Percentiles rank a stretch among this genome's conserved stretches.
These are phyloP conservation scores for Blastomyces silverae DNA, from an alignment of 2,329 filamentous ascomycete genomes.

Conservation along the genomic window DNA sequence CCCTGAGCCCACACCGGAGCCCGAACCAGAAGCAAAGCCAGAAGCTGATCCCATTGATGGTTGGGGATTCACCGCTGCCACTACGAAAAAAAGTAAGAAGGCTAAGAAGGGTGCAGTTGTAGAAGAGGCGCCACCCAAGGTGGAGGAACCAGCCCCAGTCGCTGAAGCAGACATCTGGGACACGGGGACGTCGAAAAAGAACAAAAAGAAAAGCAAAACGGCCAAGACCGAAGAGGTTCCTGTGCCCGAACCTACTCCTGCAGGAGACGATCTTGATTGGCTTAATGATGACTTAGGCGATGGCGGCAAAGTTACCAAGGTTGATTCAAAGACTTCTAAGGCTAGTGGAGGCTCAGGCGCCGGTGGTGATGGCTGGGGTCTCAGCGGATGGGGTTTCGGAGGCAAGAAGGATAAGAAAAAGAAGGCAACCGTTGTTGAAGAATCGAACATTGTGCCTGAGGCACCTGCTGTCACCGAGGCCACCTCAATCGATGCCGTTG, in stretches of 20 bases:
- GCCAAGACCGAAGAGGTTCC: constrained; percentile 16
- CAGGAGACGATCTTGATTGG: constrained; percentile 29
- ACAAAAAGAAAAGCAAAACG: constrained; percentile 32
- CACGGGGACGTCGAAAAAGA: constrained; percentile 25
- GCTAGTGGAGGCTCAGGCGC: constrained; percentile 6
- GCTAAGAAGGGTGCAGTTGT: constrained; percentile 25
- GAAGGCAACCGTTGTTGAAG: constrained; percentile 29
- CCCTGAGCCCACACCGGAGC: constrained; percentile 18
- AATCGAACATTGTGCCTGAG: constrained; percentile 27
- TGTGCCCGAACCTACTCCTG: constrained; percentile 15
- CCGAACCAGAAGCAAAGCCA: no score
- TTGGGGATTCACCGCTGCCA: constrained; percentile 27
- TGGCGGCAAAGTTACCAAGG: constrained; percentile 23
- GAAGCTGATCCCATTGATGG: constrained; percentile 30
- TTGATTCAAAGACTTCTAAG: constrained; percentile 25
- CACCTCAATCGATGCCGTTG: constrained; percentile 30
- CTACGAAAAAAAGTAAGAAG: constrained; percentile 31
- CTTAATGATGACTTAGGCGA: constrained; percentile 14
- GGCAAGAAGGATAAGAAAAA: constrained; percentile 31
- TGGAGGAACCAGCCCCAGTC: constrained; percentile 24
- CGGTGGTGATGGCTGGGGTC: constrained; percentile 20
- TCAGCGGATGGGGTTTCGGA: constrained; percentile 28
- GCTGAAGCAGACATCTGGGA: constrained; percentile 31
- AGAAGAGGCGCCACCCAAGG: constrained; percentile 17
- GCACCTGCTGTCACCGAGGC: constrained; percentile 27